Percentiles rank a stretch among this genome's conserved stretches.
Evolutionary conservation across 257 asterid species (phyloP).

Genomic region (Nemophila menziesii): DNA sequence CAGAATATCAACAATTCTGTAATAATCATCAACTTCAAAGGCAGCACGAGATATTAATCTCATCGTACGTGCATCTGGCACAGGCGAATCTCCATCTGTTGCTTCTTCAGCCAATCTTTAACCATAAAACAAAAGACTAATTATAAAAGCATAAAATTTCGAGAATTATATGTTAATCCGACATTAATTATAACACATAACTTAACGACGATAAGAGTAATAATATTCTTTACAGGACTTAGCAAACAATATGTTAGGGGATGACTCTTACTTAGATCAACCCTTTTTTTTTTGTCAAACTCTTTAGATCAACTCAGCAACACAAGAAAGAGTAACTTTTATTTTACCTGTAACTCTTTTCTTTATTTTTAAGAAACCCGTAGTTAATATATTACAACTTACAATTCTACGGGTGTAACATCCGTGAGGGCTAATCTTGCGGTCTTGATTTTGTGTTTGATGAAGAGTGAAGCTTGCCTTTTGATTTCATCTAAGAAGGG

Average conservation of each 20-base stretch:
- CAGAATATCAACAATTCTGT: slow-evolving; percentile 58
- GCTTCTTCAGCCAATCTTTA: slow-evolving; percentile 68
- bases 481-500: slow-evolving; percentile 55
- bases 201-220: no score
- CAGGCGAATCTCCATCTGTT: slow-evolving; percentile 48
- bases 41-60: slow-evolving; percentile 74
- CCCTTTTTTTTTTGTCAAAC: no score
- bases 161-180: no score
- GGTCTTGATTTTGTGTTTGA: slow-evolving; percentile 67
- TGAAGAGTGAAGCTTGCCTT: slow-evolving; percentile 77
- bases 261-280: no score
- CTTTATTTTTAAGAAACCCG: no score
- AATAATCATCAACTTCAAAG: slow-evolving; percentile 80
- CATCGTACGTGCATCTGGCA: slow-evolving; percentile 47
- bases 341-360: no score
- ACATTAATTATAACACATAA: no score
- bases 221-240: no score
- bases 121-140: not conserved
- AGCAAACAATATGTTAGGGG: no score
- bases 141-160: not conserved
- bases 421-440: slow-evolving; percentile 73
- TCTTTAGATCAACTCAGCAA: no score
- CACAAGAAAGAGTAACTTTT: no score
- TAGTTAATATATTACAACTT: no score
- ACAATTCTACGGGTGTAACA: slow-evolving; percentile 68